Evolutionary conservation across 495 filamentous ascomycete species (phyloP).

Genomic region (Diplogelasinospora grovesii): DNA sequence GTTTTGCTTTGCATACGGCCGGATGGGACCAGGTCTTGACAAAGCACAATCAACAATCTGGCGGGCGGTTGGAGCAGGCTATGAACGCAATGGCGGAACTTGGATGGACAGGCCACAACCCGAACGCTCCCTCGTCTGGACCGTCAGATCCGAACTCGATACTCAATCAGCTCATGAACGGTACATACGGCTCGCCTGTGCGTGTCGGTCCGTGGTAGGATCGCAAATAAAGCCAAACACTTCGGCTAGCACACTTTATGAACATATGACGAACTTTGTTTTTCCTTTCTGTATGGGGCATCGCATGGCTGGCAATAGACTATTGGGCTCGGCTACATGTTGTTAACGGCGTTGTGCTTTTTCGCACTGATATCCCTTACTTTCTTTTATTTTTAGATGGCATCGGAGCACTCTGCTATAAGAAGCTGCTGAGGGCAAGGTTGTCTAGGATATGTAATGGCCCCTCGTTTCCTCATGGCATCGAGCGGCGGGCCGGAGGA

Average conservation of each 20-base stretch:
- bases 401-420: no score
- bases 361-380: background rate
- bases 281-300: constrained; percentile 4
- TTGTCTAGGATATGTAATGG: no score
- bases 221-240: background rate
- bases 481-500: no score
- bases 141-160: constrained; percentile 56
- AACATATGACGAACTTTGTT: constrained; percentile 7
- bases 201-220: constrained; percentile 67
- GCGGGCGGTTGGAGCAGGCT: constrained; percentile 74
- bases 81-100: constrained; percentile 71
- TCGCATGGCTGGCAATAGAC: constrained; percentile 15
- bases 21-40: constrained; percentile 86
- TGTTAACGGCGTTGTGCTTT: constrained; percentile 1
- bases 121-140: constrained; percentile 30
- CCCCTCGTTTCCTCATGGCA: no score
- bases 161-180: constrained; percentile 70
- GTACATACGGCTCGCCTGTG: constrained; percentile 70
- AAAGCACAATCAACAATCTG: constrained; percentile 83
- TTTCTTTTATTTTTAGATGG: background rate
- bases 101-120: constrained; percentile 64
- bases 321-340: background rate
- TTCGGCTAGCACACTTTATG: background rate
- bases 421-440: no score
- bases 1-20: constrained; percentile 83